phyloP scores from a whole-genome alignment of 495 filamentous ascomycete species.

The Pseudotulostoma volvatum region DNA sequence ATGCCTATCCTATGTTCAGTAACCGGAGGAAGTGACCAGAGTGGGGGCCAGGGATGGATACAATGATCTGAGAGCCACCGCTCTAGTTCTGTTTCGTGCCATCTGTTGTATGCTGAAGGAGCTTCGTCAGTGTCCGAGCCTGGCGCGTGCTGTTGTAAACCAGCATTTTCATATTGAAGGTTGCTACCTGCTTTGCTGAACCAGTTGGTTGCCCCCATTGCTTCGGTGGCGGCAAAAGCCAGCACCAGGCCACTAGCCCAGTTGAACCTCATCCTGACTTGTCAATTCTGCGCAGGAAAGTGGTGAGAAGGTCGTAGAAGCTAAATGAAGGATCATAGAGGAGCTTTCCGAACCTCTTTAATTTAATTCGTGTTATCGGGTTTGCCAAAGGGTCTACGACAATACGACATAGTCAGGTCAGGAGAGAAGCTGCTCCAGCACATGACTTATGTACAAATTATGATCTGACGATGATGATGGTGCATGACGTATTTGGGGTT shows the following conservation, averaged over 20 bases:
- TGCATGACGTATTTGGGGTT: no score
- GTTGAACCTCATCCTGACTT: conserved; percentile 50
- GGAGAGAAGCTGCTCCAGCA: no score
- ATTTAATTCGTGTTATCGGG: no score
- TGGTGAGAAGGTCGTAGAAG: conserved; percentile 1
- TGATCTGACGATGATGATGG: no score
- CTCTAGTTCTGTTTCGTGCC: conserved; percentile 96
- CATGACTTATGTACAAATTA: no score
- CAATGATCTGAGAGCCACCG: conserved; percentile 84
- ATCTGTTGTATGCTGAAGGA: conserved; percentile 80
- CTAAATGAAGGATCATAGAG: conserved; percentile 7
- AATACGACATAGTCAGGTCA: no score
- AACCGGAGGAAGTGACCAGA: no score
- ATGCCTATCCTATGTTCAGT: conserved; percentile 35
- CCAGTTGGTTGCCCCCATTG: conserved; percentile 55
- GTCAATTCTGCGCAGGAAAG: not conserved
- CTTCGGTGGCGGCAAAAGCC: conserved; percentile 48
- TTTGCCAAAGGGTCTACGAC: no score
- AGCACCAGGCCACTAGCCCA: conserved; percentile 50
- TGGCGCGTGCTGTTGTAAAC: not conserved
- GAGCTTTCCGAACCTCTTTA: conserved; percentile 9
- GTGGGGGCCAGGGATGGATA: not conserved
- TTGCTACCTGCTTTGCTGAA: conserved; percentile 69
- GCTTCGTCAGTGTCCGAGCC: not conserved
- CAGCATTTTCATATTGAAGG: conserved; percentile 14